phyloP scores from a whole-genome alignment of 2,329 filamentous ascomycete species.

The Xylaria multiplex region DNA sequence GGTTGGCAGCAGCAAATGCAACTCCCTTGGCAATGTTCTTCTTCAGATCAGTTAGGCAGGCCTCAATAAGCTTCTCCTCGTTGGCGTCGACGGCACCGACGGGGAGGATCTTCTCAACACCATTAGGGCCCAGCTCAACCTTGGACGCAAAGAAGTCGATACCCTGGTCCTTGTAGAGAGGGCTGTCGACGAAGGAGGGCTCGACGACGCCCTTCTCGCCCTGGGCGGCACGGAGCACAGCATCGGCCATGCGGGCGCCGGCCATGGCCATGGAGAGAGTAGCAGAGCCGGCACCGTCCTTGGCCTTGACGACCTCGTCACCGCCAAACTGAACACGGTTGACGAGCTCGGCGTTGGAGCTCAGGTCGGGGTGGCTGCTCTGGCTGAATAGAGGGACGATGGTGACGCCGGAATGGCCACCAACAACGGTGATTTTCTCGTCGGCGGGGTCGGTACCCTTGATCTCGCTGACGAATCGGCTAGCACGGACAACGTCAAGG shows the following conservation, averaged over 20 bases:
- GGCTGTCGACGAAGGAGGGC: conserved; percentile 96
- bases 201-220: conserved; percentile 95
- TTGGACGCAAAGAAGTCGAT: conserved; percentile 96
- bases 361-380: conserved; percentile 85
- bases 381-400: conserved; percentile 98
- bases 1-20: conserved; percentile 67
- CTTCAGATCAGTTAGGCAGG: conserved; percentile 83
- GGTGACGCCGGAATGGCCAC: conserved; percentile 97
- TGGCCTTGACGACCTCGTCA: conserved; percentile 99
- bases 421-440: conserved; percentile 95
- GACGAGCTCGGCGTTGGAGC: conserved; percentile 81
- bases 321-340: conserved; percentile 98
- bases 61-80: conserved; percentile 91
- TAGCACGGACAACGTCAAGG: conserved; percentile 97
- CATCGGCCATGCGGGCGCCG: conserved; percentile 85
- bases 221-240: conserved; percentile 88
- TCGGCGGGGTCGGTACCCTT: conserved; percentile 89
- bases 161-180: conserved; percentile 98
- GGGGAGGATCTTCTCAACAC: conserved; percentile 91
- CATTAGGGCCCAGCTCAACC: conserved; percentile 95
- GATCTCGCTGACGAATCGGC: conserved; percentile 95
- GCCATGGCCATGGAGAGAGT: conserved; percentile 99
- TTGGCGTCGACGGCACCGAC: conserved; percentile 84
- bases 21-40: conserved; percentile 96
- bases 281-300: conserved; percentile 96